Conservation (phyloP, 1,284 basidiomycete genomes). For the Cryptococcus sp. region DNA sequence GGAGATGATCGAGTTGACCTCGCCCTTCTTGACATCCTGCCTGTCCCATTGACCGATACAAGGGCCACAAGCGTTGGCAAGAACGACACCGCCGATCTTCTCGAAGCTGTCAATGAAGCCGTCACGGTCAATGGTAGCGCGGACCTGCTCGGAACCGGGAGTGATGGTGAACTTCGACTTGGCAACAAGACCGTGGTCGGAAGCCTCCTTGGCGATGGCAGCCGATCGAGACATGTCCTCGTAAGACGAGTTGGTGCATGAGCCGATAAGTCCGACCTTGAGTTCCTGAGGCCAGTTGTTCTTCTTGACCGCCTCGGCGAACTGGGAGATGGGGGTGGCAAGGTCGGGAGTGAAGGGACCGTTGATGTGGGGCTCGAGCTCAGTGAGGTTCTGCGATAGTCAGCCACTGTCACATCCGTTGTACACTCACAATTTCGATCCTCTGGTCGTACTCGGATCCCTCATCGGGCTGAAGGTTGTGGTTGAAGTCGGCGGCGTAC, state of each 20-base stretch:
- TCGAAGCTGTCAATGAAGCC: slow-evolving; percentile 89
- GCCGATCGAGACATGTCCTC: slow-evolving; percentile 99
- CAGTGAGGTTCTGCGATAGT: slow-evolving; percentile 70
- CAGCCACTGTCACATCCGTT: background rate
- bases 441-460: slow-evolving; percentile 90
- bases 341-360: slow-evolving; percentile 97
- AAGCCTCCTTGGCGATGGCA: slow-evolving; percentile 78
- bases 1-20: slow-evolving; percentile 95
- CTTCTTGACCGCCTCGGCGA: slow-evolving; percentile 87
- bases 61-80: slow-evolving; percentile 98
- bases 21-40: slow-evolving; percentile 93
- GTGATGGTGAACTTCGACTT: slow-evolving; percentile 98
- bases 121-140: slow-evolving; percentile 95
- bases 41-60: slow-evolving; percentile 99
- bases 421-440: slow-evolving; percentile 76
- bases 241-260: slow-evolving; percentile 99
- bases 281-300: slow-evolving; percentile 97
- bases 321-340: slow-evolving; percentile 94
- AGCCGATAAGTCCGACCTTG: slow-evolving; percentile 96
- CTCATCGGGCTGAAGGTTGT: slow-evolving; percentile 90
- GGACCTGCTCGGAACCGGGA: slow-evolving; percentile 96
- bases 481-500: slow-evolving; percentile 85
- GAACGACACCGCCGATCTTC: slow-evolving; percentile 83
- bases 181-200: slow-evolving; percentile 72
- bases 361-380: slow-evolving; percentile 99